A percentile compares a stretch with the other conserved stretches of the same genome.
Evolutionary conservation across 2,329 filamentous ascomycete genomes (phyloP).

Genomic region (Curvularia sp.): DNA sequence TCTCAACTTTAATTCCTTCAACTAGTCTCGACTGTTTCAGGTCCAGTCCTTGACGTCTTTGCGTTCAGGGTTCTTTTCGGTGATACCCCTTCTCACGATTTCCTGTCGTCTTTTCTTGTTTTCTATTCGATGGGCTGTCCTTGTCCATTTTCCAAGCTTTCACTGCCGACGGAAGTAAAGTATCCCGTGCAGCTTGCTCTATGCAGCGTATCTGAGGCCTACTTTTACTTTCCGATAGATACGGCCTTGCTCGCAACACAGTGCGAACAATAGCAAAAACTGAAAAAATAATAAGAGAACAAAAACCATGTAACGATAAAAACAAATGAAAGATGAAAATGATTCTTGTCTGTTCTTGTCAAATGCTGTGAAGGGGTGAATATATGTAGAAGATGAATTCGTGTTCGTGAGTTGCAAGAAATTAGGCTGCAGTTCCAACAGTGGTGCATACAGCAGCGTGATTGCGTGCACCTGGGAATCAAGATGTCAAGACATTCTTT

Average conservation of each 20-base stretch:
- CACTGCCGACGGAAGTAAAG: conserved; percentile 1
- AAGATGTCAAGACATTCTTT: background rate
- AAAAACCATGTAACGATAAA: conserved; percentile 26
- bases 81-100: conserved; percentile 37
- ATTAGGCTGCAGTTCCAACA: background rate
- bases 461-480: background rate
- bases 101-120: conserved; percentile 17
- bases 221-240: conserved; percentile 17
- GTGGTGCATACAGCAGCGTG: background rate
- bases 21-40: conserved; percentile 23
- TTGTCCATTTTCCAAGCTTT: background rate
- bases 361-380: background rate
- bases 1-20: conserved; percentile 5
- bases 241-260: conserved; percentile 2
- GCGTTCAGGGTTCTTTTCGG: conserved; percentile 28
- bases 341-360: background rate
- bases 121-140: conserved; percentile 2
- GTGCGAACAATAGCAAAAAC: conserved; percentile 8
- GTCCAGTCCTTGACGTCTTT: conserved; percentile 12
- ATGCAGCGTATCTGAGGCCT: conserved; percentile 4
- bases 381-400: background rate
- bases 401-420: background rate
- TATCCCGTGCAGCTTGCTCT: background rate
- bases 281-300: background rate
- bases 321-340: conserved; percentile 19